Evolutionary conservation across 2,329 filamentous ascomycete genomes (phyloP).

Genomic region (Ophiobolus disseminans): DNA sequence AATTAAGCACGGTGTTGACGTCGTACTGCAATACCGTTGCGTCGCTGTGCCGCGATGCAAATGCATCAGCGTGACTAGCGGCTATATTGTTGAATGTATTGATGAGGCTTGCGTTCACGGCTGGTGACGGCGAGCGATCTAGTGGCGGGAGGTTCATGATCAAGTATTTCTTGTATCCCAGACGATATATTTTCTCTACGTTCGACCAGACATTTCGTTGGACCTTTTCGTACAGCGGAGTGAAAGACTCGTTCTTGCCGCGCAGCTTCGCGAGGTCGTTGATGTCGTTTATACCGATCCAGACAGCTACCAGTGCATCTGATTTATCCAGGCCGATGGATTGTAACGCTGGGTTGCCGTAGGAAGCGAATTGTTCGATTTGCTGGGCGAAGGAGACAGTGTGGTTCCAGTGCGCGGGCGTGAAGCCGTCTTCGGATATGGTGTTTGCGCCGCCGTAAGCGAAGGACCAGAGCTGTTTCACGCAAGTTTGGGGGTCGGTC

Average conservation of each 20-base stretch:
- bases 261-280: conserved; percentile 54
- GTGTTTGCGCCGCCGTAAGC: conserved; percentile 63
- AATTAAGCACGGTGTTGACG: conserved; percentile 52
- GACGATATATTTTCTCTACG: conserved; percentile 50
- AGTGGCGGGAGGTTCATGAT: conserved; percentile 62
- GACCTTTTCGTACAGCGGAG: conserved; percentile 54
- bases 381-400: conserved; percentile 60
- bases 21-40: conserved; percentile 55
- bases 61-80: conserved; percentile 40
- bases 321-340: conserved; percentile 38
- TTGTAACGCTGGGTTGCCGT: conserved; percentile 53
- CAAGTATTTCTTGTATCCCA: conserved; percentile 57
- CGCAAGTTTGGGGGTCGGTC: conserved; percentile 54
- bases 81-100: conserved; percentile 55
- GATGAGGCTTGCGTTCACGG: conserved; percentile 57
- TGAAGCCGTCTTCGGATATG: conserved; percentile 45
- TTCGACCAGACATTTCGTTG: conserved; percentile 52
- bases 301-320: conserved; percentile 58
- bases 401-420: conserved; percentile 60
- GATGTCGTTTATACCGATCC: conserved; percentile 66
- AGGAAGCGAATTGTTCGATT: conserved; percentile 56
- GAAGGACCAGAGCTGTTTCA: conserved; percentile 62
- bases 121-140: conserved; percentile 53
- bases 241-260: conserved; percentile 53
- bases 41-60: conserved; percentile 41